These are phyloP conservation scores for Flagelloscypha sp. DNA, from an alignment of 768 basidiomycete species.

Conservation along the genomic window DNA sequence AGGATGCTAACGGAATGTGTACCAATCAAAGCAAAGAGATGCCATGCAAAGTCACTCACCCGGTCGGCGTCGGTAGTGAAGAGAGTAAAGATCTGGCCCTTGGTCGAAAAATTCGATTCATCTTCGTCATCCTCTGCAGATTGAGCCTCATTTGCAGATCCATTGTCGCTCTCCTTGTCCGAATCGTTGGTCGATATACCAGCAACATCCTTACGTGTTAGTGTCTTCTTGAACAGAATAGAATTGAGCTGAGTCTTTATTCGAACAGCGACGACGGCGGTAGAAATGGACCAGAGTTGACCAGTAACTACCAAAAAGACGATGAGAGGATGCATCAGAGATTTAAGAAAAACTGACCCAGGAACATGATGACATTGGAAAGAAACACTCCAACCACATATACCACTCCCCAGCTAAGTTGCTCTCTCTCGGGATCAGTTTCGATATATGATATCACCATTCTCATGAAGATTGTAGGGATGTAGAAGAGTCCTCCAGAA, in stretches of 20 bases:
- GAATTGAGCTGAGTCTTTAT: constrained; percentile 59
- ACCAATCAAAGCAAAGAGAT: constrained; percentile 70
- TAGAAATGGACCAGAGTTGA: constrained; percentile 49
- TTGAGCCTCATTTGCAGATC: constrained; percentile 8
- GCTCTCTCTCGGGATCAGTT: constrained; percentile 38
- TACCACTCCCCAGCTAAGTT: constrained; percentile 54
- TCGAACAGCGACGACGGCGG: constrained; percentile 49
- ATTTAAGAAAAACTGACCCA: constrained; percentile 25
- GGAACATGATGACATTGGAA: constrained; percentile 32
- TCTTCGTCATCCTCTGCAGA: constrained; percentile 26
- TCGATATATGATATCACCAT: constrained; percentile 48
- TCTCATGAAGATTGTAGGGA: constrained; percentile 46
- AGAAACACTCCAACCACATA: constrained; percentile 46
- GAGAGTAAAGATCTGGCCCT: constrained; percentile 84
- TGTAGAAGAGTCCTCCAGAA: constrained; percentile 59
- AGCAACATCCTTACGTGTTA: constrained; percentile 68
- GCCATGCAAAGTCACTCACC: constrained; percentile 78
- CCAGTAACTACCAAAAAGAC: constrained; percentile 31
- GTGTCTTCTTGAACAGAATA: constrained; percentile 60
- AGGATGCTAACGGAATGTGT: constrained; percentile 12
- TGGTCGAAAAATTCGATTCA: constrained; percentile 56
- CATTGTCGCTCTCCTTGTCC: constrained; percentile 15
- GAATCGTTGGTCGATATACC: constrained; percentile 19
- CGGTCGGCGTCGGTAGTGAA: constrained; percentile 95
- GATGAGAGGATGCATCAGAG: neutral